Base-by-base conservation (phyloP, 2,329 filamentous ascomycete genomes). In the Cadophora sp. region DNA sequence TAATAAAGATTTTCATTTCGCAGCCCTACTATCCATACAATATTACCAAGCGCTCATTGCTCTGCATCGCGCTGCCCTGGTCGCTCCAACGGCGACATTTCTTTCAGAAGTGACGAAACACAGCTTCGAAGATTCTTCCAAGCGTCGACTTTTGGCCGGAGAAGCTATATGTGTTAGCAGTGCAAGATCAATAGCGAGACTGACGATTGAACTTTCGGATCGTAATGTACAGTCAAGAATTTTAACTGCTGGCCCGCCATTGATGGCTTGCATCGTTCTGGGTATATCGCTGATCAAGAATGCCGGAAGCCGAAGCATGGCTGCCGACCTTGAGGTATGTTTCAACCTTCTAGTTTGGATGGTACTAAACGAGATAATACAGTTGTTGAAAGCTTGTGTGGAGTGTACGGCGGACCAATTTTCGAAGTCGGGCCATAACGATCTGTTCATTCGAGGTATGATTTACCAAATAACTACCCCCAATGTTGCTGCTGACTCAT, bases 31-130 rank as follows among this genome's bases (percentile, higher is more conserved):
- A 4, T 61, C 59, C 27, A 61, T 61, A 27, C 59, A 61, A 48
- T 61, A 61, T 27, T 61, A 61, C 24, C 59, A 61, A 45, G 45
- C 59, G 7, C 27, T 61, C 36, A 61, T 61, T 48, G 39, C 59
- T 30, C 41, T 61, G 7, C 59, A 61, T 33, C 41, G 59, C 2
- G 59, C 59, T 30, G 59, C 59, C 4, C n/a, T 61, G 20, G 30
- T 61, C 22, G 27, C 41, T 18, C 59, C 59, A 11, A 22, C 36
- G 5, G 47, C 41, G 1, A 45, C 39, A 8, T 61, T 61, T 22
- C 41, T n/a, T 27, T 22, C 22, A 16, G 59, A 61, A 61, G 59
- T 61, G 13, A 39, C 39, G 27, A 47, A 30, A 7, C 24, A 61
- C 30, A 45, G 8, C 14, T 61, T 45, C 24, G 59, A 48, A 3